A percentile compares a stretch with the other conserved stretches of the same genome.
These are phyloP conservation scores for Dianthus caryophyllus DNA, from an alignment of 148 eudicot genomes.

Conservation along the genomic window DNA sequence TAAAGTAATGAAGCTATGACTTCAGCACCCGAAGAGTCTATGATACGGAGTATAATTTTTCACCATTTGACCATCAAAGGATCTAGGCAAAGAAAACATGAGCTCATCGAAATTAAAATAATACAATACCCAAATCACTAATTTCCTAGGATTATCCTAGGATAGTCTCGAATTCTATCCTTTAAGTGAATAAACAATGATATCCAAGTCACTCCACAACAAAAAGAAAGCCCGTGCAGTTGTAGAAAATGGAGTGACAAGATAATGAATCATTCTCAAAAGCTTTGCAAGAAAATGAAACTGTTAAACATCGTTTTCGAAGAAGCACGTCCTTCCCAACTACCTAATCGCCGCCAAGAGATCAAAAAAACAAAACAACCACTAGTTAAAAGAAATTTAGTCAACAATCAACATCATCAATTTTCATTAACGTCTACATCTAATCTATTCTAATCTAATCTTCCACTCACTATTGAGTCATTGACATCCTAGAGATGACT, in stretches of 20 bases:
- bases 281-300: conserved; percentile 2
- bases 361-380: conserved; percentile 18
- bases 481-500: conserved; percentile 10
- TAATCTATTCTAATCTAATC: conserved; percentile 5
- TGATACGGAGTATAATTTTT: background rate
- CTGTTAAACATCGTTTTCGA: conserved; percentile 19
- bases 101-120: background rate
- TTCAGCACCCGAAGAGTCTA: conserved; percentile 12
- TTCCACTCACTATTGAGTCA: conserved; percentile 13
- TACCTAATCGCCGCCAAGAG: conserved; percentile 27
- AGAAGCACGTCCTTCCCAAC: conserved; percentile 25
- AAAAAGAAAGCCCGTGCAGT: background rate
- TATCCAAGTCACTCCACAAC: conserved; percentile 17
- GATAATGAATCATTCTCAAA: conserved; percentile 3
- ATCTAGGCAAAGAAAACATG: background rate
- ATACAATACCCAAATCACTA: background rate
- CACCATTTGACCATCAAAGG: conserved; percentile 14
- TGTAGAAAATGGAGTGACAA: background rate
- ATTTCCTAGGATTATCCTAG: conserved; percentile 12
- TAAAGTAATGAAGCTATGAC: background rate
- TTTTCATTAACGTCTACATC: conserved; percentile 9
- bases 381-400: conserved; percentile 11
- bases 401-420: conserved; percentile 29
- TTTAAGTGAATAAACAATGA: conserved; percentile 5
- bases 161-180: background rate